Conservation (phyloP, 129 eudicot species). For the Deinandra increscens region DNA sequence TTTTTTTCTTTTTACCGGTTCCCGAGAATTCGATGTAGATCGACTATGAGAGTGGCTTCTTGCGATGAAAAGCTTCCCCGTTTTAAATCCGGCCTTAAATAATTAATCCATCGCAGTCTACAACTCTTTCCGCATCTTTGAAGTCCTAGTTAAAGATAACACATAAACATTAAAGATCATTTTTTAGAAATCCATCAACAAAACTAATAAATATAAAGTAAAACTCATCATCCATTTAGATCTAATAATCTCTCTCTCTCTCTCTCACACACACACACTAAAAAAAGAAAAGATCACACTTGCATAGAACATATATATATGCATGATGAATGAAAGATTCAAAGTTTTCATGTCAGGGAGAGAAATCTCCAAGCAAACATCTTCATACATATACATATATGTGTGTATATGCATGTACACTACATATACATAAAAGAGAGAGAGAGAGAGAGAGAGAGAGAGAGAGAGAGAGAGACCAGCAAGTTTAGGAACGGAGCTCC, state of each 20-base stretch:
- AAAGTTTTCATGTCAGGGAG: constrained; percentile 16
- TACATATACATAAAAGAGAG: constrained; percentile 3
- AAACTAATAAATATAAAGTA: not conserved
- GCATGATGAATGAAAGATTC: constrained; percentile 29
- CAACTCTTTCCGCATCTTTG: constrained; percentile 95
- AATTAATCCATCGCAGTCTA: constrained; percentile 81
- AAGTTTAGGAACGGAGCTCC: constrained; percentile 90
- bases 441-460: constrained; percentile 17
- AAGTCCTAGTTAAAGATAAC: constrained; percentile 44
- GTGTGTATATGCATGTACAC: not conserved
- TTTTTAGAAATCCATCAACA: not conserved
- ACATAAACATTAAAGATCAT: not conserved
- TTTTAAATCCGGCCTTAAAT: constrained; percentile 78
- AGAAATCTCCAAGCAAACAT: not conserved
- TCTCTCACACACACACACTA: not conserved
- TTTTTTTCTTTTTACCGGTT: constrained; percentile 42
- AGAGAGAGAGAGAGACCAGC: constrained; percentile 49
- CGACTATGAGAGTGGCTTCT: constrained; percentile 72
- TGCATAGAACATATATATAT: not conserved
- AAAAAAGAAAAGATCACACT: not conserved
- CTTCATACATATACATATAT: not conserved
- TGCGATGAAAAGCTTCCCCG: constrained; percentile 69
- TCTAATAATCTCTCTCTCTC: constrained; percentile 4
- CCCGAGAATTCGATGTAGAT: constrained; percentile 73
- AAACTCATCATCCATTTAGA: not conserved